These are phyloP conservation scores for Myochromella boudieri DNA, from an alignment of 768 basidiomycete genomes.

Conservation along the genomic window DNA sequence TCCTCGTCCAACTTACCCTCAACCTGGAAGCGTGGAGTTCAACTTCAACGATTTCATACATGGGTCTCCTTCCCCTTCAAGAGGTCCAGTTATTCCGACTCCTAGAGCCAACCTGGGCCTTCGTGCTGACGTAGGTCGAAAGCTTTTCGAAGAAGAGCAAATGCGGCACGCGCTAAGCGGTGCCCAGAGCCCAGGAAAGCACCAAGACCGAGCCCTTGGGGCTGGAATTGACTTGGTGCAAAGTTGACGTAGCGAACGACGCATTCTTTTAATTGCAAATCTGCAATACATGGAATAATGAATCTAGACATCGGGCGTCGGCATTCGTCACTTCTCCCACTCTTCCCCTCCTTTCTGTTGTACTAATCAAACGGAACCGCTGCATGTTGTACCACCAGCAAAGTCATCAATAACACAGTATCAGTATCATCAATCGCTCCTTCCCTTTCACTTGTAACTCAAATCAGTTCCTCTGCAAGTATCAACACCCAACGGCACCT, in stretches of 20 bases:
- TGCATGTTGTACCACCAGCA: conserved; percentile 42
- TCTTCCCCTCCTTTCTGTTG: conserved; percentile 31
- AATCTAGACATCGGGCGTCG: conserved; percentile 20
- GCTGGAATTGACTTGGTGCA: conserved; percentile 47
- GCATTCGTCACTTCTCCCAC: conserved; percentile 11
- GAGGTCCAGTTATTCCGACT: conserved; percentile 27
- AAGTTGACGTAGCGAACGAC: conserved; percentile 25
- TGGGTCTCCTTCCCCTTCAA: conserved; percentile 63
- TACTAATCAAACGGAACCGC: conserved; percentile 39
- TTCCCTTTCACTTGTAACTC: conserved; percentile 16
- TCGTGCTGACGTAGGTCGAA: conserved; percentile 63
- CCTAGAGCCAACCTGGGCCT: conserved; percentile 48
- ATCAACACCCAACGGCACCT: conserved; percentile 14
- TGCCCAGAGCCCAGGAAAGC: conserved; percentile 25
- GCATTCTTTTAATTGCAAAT: conserved; percentile 3
- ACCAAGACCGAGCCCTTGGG: conserved; percentile 32
- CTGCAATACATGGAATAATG: conserved; percentile 13
- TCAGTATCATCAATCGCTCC: conserved; percentile 17
- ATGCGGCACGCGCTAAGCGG: conserved; percentile 38
- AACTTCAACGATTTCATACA: conserved; percentile 74
- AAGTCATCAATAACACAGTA: conserved; percentile 20
- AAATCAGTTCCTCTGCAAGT: conserved; percentile 16
- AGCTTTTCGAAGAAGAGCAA: conserved; percentile 72
- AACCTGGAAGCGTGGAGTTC: conserved; percentile 44
- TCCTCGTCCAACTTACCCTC: conserved; percentile 35